Evolutionary conservation across 192 early-diverging fungal species (phyloP).

Genomic region (Entomortierella lignicola): DNA sequence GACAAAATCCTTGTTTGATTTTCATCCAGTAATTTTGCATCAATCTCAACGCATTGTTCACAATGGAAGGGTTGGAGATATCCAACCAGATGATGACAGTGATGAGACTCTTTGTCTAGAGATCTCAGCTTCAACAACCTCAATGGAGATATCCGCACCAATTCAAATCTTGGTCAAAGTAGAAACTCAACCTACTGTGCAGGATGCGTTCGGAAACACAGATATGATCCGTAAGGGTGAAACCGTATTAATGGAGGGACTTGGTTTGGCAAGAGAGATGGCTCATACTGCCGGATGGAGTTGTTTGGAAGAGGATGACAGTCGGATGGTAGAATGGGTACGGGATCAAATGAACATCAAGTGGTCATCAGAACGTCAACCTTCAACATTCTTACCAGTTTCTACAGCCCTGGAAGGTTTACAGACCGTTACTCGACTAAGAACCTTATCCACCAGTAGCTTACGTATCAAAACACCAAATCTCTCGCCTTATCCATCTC

Average conservation of each 20-base stretch:
- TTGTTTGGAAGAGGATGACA: slow-evolving; percentile 43
- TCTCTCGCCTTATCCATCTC: slow-evolving; percentile 37
- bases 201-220: slow-evolving; percentile 33
- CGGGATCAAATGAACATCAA: slow-evolving; percentile 42
- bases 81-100: not conserved
- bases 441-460: slow-evolving; percentile 14
- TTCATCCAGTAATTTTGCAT: slow-evolving; percentile 21
- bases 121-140: slow-evolving; percentile 25
- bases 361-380: slow-evolving; percentile 17
- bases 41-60: slow-evolving; percentile 12
- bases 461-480: slow-evolving; percentile 17
- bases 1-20: not conserved
- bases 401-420: slow-evolving; percentile 12
- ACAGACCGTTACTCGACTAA: not conserved
- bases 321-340: slow-evolving; percentile 50
- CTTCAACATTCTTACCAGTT: not conserved
- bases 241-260: slow-evolving; percentile 41
- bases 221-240: slow-evolving; percentile 45
- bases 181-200: slow-evolving; percentile 19
- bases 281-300: slow-evolving; percentile 34
- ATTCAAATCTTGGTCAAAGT: slow-evolving; percentile 32
- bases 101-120: slow-evolving; percentile 18
- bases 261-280: slow-evolving; percentile 34
- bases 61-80: slow-evolving; percentile 16
- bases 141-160: slow-evolving; percentile 2